A percentile compares a stretch with the other conserved stretches of the same genome.
These are phyloP conservation scores for Zalerion maritima DNA, from an alignment of 495 filamentous ascomycete species.

Conservation along the genomic window DNA sequence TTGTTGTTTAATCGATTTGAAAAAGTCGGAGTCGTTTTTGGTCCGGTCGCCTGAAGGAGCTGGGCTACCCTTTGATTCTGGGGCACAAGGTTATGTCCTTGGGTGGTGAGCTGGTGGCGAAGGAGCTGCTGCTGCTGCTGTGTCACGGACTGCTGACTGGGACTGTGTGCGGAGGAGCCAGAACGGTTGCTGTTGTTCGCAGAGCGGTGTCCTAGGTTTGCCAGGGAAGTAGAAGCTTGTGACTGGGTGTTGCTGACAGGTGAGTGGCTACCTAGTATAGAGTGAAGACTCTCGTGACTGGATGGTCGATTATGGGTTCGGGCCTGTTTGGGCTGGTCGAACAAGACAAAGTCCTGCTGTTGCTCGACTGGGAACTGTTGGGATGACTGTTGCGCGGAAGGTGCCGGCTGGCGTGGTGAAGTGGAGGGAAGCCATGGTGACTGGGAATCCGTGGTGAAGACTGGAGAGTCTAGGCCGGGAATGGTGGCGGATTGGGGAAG, in stretches of 20 bases:
- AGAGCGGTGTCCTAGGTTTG: constrained; percentile 23
- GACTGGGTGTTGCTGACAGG: too few relatives aligned
- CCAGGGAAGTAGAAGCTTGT: constrained; percentile 15
- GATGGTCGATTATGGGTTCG: too few relatives aligned
- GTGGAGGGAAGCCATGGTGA: constrained; percentile 46
- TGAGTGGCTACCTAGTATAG: too few relatives aligned
- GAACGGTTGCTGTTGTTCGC: constrained; percentile 25
- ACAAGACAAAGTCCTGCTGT: constrained; percentile 42
- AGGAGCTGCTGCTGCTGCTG: constrained; percentile 18
- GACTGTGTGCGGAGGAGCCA: constrained; percentile 15
- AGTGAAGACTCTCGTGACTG: too few relatives aligned
- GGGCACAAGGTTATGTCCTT: too few relatives aligned
- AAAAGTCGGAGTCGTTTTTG: constrained; percentile 39
- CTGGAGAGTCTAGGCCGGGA: constrained; percentile 34
- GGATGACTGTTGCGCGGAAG: constrained; percentile 30
- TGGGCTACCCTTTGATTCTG: constrained; percentile 44
- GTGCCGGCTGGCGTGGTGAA: constrained; percentile 43
- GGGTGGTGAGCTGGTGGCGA: constrained; percentile 24
- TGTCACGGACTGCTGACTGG: constrained; percentile 19
- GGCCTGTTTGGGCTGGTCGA: constrained; percentile 28
- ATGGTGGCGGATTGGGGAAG: constrained; percentile 32
- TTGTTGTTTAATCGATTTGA: constrained; percentile 46
- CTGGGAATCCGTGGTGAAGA: constrained; percentile 48
- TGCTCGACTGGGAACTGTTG: constrained; percentile 18
- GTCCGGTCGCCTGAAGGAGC: constrained; percentile 45